Evolutionary conservation across 805 yeast genomes (phyloP), one percentile per base, ranked within the genome.

Genomic region (Nakazawaea peltata): DNA sequence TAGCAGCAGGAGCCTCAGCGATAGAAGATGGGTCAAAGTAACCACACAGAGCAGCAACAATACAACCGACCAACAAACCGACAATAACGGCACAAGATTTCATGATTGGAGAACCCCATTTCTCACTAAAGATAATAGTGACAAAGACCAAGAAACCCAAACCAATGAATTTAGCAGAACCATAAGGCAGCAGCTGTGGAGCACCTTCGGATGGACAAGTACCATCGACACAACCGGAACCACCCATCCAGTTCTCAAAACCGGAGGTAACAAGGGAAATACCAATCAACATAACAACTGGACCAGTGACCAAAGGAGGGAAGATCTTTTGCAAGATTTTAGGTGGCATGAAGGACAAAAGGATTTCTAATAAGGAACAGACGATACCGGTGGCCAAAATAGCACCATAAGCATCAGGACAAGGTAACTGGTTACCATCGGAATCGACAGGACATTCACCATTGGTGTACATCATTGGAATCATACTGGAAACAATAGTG

Each of bases 51-150:
- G 94, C 94, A 25, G 92, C 95, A 32, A 87, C 92, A 42, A 87
- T 82, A 64, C 95, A 86, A 22, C 96, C 95, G 25, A 84, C 76
- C 19, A 88, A 60, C 40, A 87, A 64, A 25, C 96, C 96, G 26
- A 79, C 61, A 46, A 87, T 82, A 34, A 87, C 95, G 1, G 96
- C 92, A 69, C 95, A 86, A 2, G 94, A 82, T 53, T 82, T 85
- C 92, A 87, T 82, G 50, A 87, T 81, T 37, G 97, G 97, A 15
- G 96, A 76, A 19, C 97, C 97, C 70, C 81, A 87, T 53, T 76
- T 75, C 57, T 88, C 96, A 49, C 81, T 71, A 22, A 85, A 36
- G 38, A 87, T 68, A 49, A 88, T 85, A 5, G 84, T 64, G 19
- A 74, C 68, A 50, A 73, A 83, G 9, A 86, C 95, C 24, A 80